These are phyloP conservation scores for Phytopythium litorale DNA, from an alignment of 352 stramenopile genomes.

Conservation along the genomic window DNA sequence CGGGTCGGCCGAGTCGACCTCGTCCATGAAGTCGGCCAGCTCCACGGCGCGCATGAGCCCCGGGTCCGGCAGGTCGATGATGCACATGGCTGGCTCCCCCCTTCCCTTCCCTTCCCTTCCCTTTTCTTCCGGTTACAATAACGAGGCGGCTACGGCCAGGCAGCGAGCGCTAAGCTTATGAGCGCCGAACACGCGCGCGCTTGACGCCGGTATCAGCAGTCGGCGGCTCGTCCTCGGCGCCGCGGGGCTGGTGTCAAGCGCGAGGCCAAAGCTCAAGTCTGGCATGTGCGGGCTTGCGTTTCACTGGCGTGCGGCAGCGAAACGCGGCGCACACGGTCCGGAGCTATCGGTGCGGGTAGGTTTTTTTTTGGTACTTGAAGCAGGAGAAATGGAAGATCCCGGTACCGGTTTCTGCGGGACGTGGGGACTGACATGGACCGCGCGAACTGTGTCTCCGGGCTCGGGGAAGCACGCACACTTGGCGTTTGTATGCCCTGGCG, in stretches of 20 bases:
- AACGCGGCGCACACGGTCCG: not conserved
- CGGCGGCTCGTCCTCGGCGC: not conserved
- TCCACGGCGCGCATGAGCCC: constrained; percentile 6
- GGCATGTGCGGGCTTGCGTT: not conserved
- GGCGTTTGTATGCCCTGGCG: not conserved
- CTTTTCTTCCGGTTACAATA: no score
- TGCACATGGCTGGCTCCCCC: not conserved
- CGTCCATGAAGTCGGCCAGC: constrained; percentile 7
- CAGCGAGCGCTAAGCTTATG: no score
- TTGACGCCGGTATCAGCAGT: not conserved
- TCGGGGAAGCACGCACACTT: not conserved
- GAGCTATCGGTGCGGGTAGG: not conserved
- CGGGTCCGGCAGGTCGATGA: constrained; percentile 2
- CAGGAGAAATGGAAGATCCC: not conserved
- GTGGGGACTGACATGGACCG: not conserved
- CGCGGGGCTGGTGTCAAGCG: no score
- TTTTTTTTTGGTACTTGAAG: not conserved
- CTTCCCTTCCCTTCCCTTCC: no score
- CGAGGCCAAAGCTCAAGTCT: not conserved
- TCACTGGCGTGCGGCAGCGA: not conserved
- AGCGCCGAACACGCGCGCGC: no score
- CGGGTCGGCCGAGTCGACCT: constrained; percentile 7
- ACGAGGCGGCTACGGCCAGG: no score
- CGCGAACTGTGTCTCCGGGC: not conserved
- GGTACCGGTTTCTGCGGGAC: not conserved